Conservation (phyloP, 306 rosid species). For the Inga laurina region DNA sequence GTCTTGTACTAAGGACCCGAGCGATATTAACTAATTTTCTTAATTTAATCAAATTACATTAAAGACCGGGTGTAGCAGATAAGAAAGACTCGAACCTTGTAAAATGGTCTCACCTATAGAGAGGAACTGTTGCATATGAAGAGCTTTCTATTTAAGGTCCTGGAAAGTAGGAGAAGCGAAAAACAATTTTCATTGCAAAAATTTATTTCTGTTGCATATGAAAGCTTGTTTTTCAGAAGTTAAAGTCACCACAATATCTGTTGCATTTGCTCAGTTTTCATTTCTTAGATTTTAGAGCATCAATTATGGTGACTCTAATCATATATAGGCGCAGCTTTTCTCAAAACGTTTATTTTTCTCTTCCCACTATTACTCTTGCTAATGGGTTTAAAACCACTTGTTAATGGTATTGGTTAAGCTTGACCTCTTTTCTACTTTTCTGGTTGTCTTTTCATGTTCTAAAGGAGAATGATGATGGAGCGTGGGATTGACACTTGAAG, state of each 20-base stretch:
- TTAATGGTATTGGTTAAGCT: not conserved
- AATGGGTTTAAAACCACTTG: not conserved
- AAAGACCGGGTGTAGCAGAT: too few species aligned
- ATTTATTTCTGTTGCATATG: too few species aligned
- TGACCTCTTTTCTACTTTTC: not conserved
- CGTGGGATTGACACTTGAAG: conserved; percentile 11
- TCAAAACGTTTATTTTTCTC: not conserved
- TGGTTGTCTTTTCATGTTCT: conserved; percentile 22
- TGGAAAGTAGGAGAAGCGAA: conserved; percentile 55
- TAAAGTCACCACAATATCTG: too few species aligned
- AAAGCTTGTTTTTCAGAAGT: too few species aligned
- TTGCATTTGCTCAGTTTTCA: not conserved
- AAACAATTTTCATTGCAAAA: too few species aligned
- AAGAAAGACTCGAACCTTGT: not conserved
- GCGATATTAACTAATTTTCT: too few species aligned
- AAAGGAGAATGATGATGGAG: conserved; percentile 24
- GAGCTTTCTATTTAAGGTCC: conserved; percentile 46
- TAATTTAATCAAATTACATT: too few species aligned
- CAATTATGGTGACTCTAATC: not conserved
- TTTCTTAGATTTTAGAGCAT: not conserved
- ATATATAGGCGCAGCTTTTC: not conserved
- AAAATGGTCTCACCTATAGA: conserved; percentile 52
- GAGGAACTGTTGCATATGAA: conserved; percentile 42
- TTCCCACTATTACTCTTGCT: not conserved
- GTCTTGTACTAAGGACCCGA: too few species aligned